Evolutionary conservation across 257 asterid genomes (phyloP), one percentile per base, ranked within the genome.

Genomic region (Galeopsis tetrahit): DNA sequence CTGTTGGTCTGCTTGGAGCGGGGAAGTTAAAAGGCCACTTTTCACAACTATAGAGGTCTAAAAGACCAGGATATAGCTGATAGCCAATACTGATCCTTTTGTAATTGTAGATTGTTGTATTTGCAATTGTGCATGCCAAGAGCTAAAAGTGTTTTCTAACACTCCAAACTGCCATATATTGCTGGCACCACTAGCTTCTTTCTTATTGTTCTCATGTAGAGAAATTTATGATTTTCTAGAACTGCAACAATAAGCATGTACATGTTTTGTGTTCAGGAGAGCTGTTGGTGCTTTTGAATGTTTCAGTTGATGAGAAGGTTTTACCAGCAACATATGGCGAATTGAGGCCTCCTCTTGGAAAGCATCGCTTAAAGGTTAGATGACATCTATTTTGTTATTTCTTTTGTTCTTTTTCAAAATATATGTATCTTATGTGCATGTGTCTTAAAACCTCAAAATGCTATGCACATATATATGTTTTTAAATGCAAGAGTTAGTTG

Each of bases 261-360:
- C 40, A 11, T 58, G 38, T 75, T 66, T 77, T 76, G 5, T 82
- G 52, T 74, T 71, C 92, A 95, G 99, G 88, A 72, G 90, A 90
- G 79, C 82, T 95, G 83, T 85, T 95, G 78, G 69, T 70, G 81
- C 87, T 95, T 77, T 80, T 95, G 82, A 84, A 80, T 76, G 86
- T 90, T 68, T 88, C 96, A 39, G 79, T 86, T 58, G 99, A 95
- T 70, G 96, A 86, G 72, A 95, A 82, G 83, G 69, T 87, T 62
- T 83, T 92, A 61, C 94, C 90, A 40, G 80, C 91, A 70, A 82
- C 99, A 10, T 95, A 87, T 82, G 99, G 99, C 70, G 97, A 90
- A 84, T 75, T 95, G 77, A 88, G 83, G 82, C 99, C 99, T 44
- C 99, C 99, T 79, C 97, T 95, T 39, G 98, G 99, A 60, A 89